A percentile compares a stretch with the other conserved stretches of the same genome.
Conservation (phyloP, 139 green algal genomes). For the Tetraselmis striata region DNA sequence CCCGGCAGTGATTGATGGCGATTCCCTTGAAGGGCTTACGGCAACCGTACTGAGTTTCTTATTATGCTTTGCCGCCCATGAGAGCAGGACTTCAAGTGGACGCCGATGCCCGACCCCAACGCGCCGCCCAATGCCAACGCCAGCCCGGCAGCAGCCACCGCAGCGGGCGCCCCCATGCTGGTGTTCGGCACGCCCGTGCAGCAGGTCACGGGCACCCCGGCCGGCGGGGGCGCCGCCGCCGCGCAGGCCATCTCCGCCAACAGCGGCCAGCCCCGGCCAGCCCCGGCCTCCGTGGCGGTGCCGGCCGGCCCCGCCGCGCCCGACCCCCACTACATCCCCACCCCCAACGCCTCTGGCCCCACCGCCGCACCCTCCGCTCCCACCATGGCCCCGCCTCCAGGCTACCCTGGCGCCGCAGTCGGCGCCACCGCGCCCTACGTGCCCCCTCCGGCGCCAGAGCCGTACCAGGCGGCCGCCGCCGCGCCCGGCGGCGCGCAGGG, state of each 20-base stretch:
- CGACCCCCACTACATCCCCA: background rate
- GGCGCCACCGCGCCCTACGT: background rate
- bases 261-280: background rate
- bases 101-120: background rate
- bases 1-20: no score
- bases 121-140: background rate
- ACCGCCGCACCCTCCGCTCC: background rate
- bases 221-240: no score
- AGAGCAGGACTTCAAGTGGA: background rate
- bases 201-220: background rate
- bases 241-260: background rate
- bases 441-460: background rate
- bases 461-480: background rate
- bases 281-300: background rate
- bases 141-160: background rate
- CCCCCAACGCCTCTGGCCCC: background rate
- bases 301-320: no score
- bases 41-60: no score
- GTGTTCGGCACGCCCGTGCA: background rate
- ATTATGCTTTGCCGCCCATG: no score
- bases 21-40: no score
- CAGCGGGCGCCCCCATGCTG: background rate
- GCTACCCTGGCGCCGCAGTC: background rate
- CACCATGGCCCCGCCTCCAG: background rate
- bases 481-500: background rate